Evolutionary conservation across 306 rosid species (phyloP), one percentile per base, ranked within the genome.

Genomic region (Sicyos baderoa): DNA sequence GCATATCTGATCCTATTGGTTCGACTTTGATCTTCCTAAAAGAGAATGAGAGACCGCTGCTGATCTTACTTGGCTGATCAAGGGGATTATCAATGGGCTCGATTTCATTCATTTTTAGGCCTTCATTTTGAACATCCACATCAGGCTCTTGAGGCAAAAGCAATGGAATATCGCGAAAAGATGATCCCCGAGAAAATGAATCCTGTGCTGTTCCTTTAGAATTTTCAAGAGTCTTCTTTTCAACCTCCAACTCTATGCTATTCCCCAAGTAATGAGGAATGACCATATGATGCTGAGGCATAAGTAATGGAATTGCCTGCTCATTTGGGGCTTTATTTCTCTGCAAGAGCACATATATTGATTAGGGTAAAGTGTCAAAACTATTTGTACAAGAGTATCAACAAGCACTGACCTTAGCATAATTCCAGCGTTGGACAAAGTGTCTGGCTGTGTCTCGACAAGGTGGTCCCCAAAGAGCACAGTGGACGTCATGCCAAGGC

Each of bases 401-500:
- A 71, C 13, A 14, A 72, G 67, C 60, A 32, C 79, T 42, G 54
- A 94, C 99, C 97, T 94, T 94, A 23, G 99, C 97, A 72, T 94
- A 94, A 82, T 94, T 94, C 99, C 99, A 94, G 68, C 99, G 88
- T 85, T 94, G 99, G 81, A 94, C 99, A 82, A 94, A 94, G 74
- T 94, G 99, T 80, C 99, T 90, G 69, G 99, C 99, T 72, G 86
- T 74, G 64, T 94, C 99, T 75, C 95, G 96, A 83, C 99, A 94
- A 50, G 99, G 91, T 77, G 99, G 96, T 70, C 99, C 99, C 99
- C 96, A 90, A 70, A 94, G 88, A 76, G 97, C 96, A 78, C 99
- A 94, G 51, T 90, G 97, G 74, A 94, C 97, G 61, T 94, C 99
- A 75, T 94, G 97, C 99, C 99, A 94, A 70, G 99, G 99, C 99